phyloP scores from a whole-genome alignment of 768 basidiomycete species.

The Mycena albidolilacea region DNA sequence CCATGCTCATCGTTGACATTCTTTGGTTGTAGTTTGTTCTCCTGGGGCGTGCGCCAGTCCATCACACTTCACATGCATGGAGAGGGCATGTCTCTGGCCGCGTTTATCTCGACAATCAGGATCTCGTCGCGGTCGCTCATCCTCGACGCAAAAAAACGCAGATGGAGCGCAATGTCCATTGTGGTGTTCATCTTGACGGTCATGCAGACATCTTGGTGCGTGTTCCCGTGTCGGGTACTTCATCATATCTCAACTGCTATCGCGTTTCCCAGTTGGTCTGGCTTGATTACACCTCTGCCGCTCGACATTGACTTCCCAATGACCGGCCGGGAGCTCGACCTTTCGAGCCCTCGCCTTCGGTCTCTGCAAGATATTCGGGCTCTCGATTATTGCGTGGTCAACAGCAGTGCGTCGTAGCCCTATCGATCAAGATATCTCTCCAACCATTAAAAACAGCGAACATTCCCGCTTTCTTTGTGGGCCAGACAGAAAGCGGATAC shows the following conservation, averaged over 20 bases:
- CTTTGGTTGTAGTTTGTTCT: background rate
- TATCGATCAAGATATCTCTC: background rate
- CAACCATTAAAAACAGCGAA: background rate
- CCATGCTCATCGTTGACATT: no score
- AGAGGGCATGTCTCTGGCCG: constrained; percentile 6
- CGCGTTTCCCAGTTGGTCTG: background rate
- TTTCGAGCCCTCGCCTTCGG: background rate
- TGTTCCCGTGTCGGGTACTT: background rate
- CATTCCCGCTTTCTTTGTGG: background rate
- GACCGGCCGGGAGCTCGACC: background rate
- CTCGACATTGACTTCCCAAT: background rate
- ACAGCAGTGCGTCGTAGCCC: background rate
- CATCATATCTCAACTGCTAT: background rate
- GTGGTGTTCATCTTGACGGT: background rate
- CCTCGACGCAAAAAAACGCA: constrained; percentile 1
- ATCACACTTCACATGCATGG: background rate
- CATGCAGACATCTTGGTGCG: constrained; percentile 11
- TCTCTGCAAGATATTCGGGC: background rate
- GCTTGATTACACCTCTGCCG: background rate
- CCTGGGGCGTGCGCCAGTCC: background rate
- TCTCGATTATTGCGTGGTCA: background rate
- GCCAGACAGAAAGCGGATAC: constrained; percentile 22
- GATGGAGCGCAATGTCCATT: background rate
- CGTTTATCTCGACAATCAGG: background rate
- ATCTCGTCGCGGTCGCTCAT: constrained; percentile 17